Evolutionary conservation across 768 basidiomycete species (phyloP).

Genomic region (Naganishia vishniacii): DNA sequence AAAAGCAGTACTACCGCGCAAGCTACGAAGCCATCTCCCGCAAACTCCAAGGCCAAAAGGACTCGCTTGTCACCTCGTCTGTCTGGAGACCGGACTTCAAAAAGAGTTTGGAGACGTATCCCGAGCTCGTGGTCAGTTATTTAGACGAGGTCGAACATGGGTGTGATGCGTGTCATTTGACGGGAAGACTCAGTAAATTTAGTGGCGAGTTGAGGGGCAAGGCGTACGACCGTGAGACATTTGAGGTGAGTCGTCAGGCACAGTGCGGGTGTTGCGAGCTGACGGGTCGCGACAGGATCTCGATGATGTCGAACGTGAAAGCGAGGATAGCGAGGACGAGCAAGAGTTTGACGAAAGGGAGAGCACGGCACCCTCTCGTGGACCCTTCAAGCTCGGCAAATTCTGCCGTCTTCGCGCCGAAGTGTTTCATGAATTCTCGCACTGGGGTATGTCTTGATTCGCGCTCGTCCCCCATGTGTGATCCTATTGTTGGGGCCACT

Average conservation of each 20-base stretch:
- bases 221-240: constrained; percentile 68
- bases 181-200: constrained; percentile 63
- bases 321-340: constrained; percentile 57
- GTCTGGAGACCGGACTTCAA: constrained; percentile 73
- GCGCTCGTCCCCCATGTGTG: constrained; percentile 68
- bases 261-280: background rate
- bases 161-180: constrained; percentile 80
- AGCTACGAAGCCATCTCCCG: constrained; percentile 34
- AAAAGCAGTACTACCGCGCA: constrained; percentile 37
- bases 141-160: constrained; percentile 59
- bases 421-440: constrained; percentile 40
- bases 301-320: constrained; percentile 51
- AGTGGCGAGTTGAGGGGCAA: constrained; percentile 61
- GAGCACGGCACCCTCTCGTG: background rate
- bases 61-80: constrained; percentile 75
- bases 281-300: background rate
- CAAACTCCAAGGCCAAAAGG: constrained; percentile 62
- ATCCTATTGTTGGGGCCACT: constrained; percentile 54
- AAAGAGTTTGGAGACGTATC: constrained; percentile 61
- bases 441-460: constrained; percentile 57
- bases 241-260: constrained; percentile 53
- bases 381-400: constrained; percentile 23
- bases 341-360: constrained; percentile 56
- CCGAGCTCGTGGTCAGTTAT: constrained; percentile 56
- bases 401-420: constrained; percentile 37